Evolutionary conservation across 495 filamentous ascomycete genomes (phyloP), one percentile per base, ranked within the genome.

Genomic region (Penicillium silybi): DNA sequence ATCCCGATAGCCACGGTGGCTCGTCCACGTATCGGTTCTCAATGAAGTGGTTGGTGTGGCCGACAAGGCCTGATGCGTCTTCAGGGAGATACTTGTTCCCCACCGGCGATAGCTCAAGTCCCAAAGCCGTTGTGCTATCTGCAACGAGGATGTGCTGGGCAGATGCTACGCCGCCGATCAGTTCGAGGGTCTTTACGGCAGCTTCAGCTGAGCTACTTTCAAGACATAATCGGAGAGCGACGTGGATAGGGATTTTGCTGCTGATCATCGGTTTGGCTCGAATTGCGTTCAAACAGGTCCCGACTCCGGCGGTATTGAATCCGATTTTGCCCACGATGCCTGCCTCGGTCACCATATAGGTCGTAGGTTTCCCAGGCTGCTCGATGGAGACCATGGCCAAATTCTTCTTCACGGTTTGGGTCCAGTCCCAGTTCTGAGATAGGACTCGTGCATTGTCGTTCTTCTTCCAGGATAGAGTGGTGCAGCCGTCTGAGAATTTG

Each of bases 271-370:
- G 82, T 15, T 72, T 71, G 2, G 82, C 84, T 39, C 76, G 74
- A 48, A 88, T 82, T 4, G 85, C 85, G 59, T 39, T 88, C 17
- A 89, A 68, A 41, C 79, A 83, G n/a, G 80, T 79, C 3, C 85
- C 84, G 1, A 88, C 83, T 2, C 83, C 82, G 0, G 67, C 63
- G 13, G 67, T 70, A 56, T 87, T 88, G 59, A 87, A 70, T 1
- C 86, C 85, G 37, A 88, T 87, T 59, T 89, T 89, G 17, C 84
- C 56, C 17, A 88, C 78, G n/a, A 88, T 80, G 1, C 85, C 85
- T 16, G 84, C 68, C 61, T 76, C 71, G 16, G 71, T 74, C 27
- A 77, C 61, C 69, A 78, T 75, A 25, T 73, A 66, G 37, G 83
- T 78, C 4, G 59, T 70, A 5, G 80, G 78, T 52, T 76, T 79